These are phyloP conservation scores for Tolypocladium ovalisporum DNA, from an alignment of 2,329 filamentous ascomycete species.

Conservation along the genomic window DNA sequence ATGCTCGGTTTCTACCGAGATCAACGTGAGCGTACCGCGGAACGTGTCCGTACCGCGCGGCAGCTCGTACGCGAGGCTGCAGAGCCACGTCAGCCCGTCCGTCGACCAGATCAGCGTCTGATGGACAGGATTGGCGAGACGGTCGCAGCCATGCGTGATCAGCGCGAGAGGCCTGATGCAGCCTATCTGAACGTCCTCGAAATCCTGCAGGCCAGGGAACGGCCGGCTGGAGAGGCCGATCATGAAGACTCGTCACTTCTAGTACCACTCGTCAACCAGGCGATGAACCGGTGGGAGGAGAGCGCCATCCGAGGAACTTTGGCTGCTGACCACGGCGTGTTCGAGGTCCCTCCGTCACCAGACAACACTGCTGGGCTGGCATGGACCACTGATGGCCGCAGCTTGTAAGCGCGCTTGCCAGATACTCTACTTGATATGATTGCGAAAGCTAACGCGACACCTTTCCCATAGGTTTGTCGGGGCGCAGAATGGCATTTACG, in stretches of 20 bases:
- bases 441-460: not conserved
- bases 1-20: conserved; percentile 26
- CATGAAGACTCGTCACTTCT: conserved; percentile 24
- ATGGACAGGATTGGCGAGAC: conserved; percentile 24
- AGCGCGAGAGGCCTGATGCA: conserved; percentile 23
- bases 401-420: conserved; percentile 35
- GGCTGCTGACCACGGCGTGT: conserved; percentile 25
- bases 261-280: conserved; percentile 25
- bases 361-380: conserved; percentile 51
- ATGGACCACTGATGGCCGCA: conserved; percentile 51
- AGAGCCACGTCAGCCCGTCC: conserved; percentile 1
- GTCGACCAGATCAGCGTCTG: conserved; percentile 18
- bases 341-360: conserved; percentile 33
- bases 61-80: conserved; percentile 18
- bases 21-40: conserved; percentile 21
- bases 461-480: conserved; percentile 41
- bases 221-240: conserved; percentile 17
- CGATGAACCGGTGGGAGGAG: conserved; percentile 26
- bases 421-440: not conserved
- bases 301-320: conserved; percentile 21
- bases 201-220: conserved; percentile 24
- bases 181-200: conserved; percentile 26
- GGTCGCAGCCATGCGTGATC: conserved; percentile 22
- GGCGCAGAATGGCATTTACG: conserved; percentile 64
- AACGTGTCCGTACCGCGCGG: conserved; percentile 22